These are phyloP conservation scores for Neostapfia colusana DNA, from an alignment of 176 grass and related monocot genomes.

Conservation along the genomic window DNA sequence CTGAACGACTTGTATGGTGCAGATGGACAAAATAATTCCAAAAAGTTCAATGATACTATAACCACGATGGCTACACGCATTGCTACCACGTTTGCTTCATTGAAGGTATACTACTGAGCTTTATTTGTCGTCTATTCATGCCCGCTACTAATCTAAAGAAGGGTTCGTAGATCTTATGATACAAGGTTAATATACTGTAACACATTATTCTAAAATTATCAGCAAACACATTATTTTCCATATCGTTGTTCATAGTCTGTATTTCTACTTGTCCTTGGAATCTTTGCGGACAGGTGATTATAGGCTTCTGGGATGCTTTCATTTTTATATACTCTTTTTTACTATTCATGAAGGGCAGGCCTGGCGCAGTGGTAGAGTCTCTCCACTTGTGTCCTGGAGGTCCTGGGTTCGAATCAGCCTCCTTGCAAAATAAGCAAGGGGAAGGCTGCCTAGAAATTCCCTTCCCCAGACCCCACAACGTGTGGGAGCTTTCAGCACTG, in stretches of 20 bases:
- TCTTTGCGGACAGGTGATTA: not conserved
- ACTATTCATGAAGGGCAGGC: not conserved
- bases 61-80: constrained; percentile 78
- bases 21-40: constrained; percentile 57
- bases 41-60: constrained; percentile 69
- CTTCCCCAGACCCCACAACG: too few species aligned
- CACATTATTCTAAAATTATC: constrained; percentile 4
- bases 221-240: constrained; percentile 19
- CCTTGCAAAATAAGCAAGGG: too few species aligned
- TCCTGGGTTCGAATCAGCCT: too few species aligned
- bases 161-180: constrained; percentile 2
- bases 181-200: not conserved
- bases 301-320: not conserved
- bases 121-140: constrained; percentile 30
- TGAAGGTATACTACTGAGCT: constrained; percentile 56
- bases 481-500: too few species aligned
- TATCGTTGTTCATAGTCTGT: not conserved
- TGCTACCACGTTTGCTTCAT: constrained; percentile 87
- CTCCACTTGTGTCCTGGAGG: too few species aligned
- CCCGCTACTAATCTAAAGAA: constrained; percentile 11
- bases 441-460: too few species aligned
- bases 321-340: constrained; percentile 21
- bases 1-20: constrained; percentile 69
- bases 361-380: too few species aligned
- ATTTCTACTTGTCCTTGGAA: not conserved